These are phyloP conservation scores for Trichoderma cornu-damae DNA, from an alignment of 2,329 filamentous ascomycete species.

Conservation along the genomic window DNA sequence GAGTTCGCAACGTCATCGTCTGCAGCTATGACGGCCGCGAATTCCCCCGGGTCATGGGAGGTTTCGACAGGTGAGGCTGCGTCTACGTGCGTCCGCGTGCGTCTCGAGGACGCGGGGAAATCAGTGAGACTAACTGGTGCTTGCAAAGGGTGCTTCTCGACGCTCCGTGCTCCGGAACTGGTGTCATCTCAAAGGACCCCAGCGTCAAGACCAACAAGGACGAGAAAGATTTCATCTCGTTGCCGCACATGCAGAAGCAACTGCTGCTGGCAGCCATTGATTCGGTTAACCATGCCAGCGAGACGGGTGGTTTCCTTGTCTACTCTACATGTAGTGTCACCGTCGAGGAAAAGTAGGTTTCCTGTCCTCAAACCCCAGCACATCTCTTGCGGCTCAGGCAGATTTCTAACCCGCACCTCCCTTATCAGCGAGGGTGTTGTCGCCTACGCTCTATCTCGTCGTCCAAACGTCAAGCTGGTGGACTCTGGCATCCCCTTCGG, in stretches of 20 bases:
- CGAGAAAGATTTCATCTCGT: constrained; percentile 85
- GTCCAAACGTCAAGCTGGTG: constrained; percentile 90
- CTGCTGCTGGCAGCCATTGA: constrained; percentile 89
- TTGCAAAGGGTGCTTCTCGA: constrained; percentile 74
- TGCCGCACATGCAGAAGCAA: constrained; percentile 94
- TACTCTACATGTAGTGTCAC: constrained; percentile 97
- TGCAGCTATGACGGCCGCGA: constrained; percentile 93
- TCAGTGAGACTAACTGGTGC: neutral
- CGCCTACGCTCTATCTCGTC: constrained; percentile 83
- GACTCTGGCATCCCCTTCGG: constrained; percentile 88
- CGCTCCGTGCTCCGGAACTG: constrained; percentile 92
- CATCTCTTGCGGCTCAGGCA: too few species aligned
- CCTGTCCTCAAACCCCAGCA: neutral
- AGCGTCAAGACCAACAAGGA: constrained; percentile 98
- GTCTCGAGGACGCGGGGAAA: neutral
- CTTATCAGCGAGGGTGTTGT: constrained; percentile 67
- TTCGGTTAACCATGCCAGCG: constrained; percentile 83
- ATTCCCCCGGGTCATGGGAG: constrained; percentile 90
- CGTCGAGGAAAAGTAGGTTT: constrained; percentile 65
- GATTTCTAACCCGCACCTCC: neutral
- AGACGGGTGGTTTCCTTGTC: constrained; percentile 90
- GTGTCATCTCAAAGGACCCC: constrained; percentile 94
- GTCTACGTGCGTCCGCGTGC: too few species aligned
- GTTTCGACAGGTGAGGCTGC: constrained; percentile 76
- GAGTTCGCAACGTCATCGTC: constrained; percentile 88